phyloP scores from a whole-genome alignment of 371 early-diverging fungal genomes.

The Mucor sp. region DNA sequence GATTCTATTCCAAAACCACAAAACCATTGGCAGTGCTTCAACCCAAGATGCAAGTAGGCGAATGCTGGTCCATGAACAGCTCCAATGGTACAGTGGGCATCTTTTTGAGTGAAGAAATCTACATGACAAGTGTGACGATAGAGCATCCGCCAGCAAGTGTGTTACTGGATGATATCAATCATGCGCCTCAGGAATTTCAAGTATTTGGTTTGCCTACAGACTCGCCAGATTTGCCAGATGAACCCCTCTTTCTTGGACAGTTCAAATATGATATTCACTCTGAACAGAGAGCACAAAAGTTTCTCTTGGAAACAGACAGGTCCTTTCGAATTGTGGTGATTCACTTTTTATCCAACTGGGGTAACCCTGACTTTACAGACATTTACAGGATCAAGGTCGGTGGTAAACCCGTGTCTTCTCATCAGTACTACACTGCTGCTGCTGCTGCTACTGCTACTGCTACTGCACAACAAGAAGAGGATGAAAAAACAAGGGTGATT shows the following conservation, averaged over 20 bases:
- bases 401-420: constrained; percentile 42
- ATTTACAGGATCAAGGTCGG: constrained; percentile 80
- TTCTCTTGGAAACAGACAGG: neutral
- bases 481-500: neutral
- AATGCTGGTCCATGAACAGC: constrained; percentile 22
- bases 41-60: constrained; percentile 7
- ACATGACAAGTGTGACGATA: constrained; percentile 1
- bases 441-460: too few relatives aligned
- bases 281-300: neutral
- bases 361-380: constrained; percentile 73
- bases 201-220: neutral
- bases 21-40: neutral
- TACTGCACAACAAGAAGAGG: too few relatives aligned
- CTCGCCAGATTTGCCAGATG: neutral
- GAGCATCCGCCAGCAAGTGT: constrained; percentile 8
- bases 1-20: neutral
- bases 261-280: constrained; percentile 18
- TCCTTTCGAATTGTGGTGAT: constrained; percentile 43
- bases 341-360: constrained; percentile 72
- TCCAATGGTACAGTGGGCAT: constrained; percentile 10
- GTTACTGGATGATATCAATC: neutral
- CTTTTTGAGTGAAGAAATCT: neutral
- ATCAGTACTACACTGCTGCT: too few relatives aligned
- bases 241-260: constrained; percentile 5
- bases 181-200: constrained; percentile 7